Conservation (phyloP, 1,139 yeast species). For the Eremothecium cymbalariae region DNA sequence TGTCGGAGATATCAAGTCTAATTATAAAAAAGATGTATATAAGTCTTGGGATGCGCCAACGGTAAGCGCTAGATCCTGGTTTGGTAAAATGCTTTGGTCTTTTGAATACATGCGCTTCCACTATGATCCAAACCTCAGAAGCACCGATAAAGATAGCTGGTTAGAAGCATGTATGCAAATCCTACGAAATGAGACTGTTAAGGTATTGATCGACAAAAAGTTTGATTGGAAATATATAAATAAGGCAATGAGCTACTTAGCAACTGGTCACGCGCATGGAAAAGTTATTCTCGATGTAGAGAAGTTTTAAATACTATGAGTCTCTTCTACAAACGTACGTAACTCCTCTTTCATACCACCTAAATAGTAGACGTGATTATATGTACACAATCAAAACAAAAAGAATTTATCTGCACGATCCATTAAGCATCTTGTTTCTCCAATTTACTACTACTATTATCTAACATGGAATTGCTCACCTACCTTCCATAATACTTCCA, state of each 20-base stretch:
- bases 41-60: slow-evolving; percentile 34
- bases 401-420: too few species aligned
- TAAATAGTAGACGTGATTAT: too few species aligned
- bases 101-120: slow-evolving; percentile 32
- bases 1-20: slow-evolving; percentile 44
- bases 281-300: slow-evolving; percentile 46
- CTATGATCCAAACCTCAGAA: slow-evolving; percentile 29
- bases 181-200: slow-evolving; percentile 37
- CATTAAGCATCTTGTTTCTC: too few species aligned
- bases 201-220: slow-evolving; percentile 43
- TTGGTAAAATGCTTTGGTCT: slow-evolving; percentile 32
- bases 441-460: too few species aligned
- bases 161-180: slow-evolving; percentile 34
- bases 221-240: slow-evolving; percentile 45
- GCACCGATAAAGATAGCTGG: slow-evolving; percentile 30
- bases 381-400: too few species aligned
- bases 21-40: slow-evolving; percentile 33
- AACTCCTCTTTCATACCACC: too few species aligned
- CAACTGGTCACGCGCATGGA: slow-evolving; percentile 52
- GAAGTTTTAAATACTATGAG: slow-evolving; percentile 30
- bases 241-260: slow-evolving; percentile 45
- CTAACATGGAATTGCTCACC: too few species aligned
- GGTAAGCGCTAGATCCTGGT: slow-evolving; percentile 34
- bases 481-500: too few species aligned
- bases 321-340: too few species aligned